Base-by-base conservation (phyloP, 768 basidiomycete genomes). In the Phaffia tasmanica region DNA sequence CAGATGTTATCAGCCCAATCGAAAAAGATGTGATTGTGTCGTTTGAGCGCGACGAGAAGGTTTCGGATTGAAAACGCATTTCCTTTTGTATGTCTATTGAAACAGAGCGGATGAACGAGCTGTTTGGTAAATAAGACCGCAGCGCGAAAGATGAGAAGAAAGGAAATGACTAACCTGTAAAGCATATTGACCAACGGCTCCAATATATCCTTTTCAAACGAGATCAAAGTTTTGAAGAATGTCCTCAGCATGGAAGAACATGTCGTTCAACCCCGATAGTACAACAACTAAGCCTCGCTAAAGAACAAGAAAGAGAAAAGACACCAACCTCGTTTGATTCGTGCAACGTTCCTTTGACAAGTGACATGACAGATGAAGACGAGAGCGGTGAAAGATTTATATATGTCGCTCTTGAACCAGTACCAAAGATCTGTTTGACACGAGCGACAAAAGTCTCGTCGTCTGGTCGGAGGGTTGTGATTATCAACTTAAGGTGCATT, bases 61-160 rank as follows among this genome's bases (percentile, higher is more conserved):
- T 81, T 86, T 63, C 85, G 77, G 3, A 84, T 83, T 7, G 83
- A 83, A 71, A 88, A 87, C 0, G 85, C 83, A 73, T 87, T 88
- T 8, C 86, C 86, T 21, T 81, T 80, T 0, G 86, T 85, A 30
- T 59, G 55, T 53, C 65, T 65, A 47, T n/a, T 15, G 30, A 46
- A 32, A 3, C 3, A 57, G 35, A 48, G 15, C 53, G 15, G 9
- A 15, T 16, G 29, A 23, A 4, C 4, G 5, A 9, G 35, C 11
- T 63, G 53, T 32, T 19, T 16, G 18, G 50, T 51, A 19, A 23
- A 63, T 5, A 8, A 54, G 7, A 48, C 4, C 29, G 4, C 5
- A 59, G 6, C 27, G 5, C 5, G n/a, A 16, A 54, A 16, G 60
- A 48, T 62, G 6, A 62, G 27, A 14, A 48, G 15, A 21, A 59